Base-by-base conservation (phyloP, 1,139 yeast species). In the Scheffersomyces parashehatae region DNA sequence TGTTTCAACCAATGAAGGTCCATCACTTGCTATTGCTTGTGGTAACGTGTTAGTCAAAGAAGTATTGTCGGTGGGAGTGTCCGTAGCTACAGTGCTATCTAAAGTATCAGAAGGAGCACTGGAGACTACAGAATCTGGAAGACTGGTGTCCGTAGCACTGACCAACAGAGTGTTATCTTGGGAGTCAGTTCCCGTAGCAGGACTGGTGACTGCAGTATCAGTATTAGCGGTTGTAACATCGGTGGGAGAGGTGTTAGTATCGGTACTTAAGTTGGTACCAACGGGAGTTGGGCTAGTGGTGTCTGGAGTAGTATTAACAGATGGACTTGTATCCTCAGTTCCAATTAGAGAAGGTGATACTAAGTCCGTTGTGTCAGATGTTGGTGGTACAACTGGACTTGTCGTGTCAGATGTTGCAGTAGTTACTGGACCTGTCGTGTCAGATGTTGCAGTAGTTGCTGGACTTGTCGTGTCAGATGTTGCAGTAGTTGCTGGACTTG, bases 71-170 rank as follows among this genome's bases (percentile, higher is more conserved):
- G 35, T 31, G 15, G 24, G 35, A 8, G 33, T 11, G 14, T 30
- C 33, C 12, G 33, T 10, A 30, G 15, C 33, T 8, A n/a, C 8
- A 1, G 20, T 14, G 35, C 20, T 20, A 29, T 45, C 14, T 41
- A 42, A 26, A 34, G 38, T 40, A 30, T 39, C 26, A 16, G 51
- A 29, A 16, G 40, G 16, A 36, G 43, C 15, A 26, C 39, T 39
- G 15, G 39, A 8, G 10, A 34, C 31, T 7, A 13, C 46, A 24
- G 37, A 24, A 11, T 37, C 32, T 16, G 34, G n/a, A 34, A 29
- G n/a, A 16, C 24, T 8, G 9, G 35, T 31, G 35, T 31, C 35
- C 5, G 35, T 31, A 13, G 24, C 35, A 13, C 26, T 20, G 3
- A 20, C 26, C 26, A 20, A 20, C 26, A 20, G 26, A 8, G 26